Conservation (phyloP, 257 asterid genomes). For the Henckelia pumila region DNA sequence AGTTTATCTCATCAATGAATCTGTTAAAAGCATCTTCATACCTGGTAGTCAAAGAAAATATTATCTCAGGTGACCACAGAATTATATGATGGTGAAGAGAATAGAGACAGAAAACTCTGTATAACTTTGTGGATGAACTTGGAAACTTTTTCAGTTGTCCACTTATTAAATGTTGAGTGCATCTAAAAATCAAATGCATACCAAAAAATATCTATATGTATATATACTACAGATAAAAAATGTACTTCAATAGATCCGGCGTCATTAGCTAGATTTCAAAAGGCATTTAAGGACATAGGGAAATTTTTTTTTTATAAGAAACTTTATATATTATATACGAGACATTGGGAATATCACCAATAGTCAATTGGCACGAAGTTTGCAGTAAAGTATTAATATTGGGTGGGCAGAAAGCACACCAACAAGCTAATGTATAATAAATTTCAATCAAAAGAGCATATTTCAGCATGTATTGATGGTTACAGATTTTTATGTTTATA, state of each 20-base stretch:
- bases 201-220: neutral
- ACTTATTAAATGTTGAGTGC: neutral
- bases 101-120: conserved; percentile 2
- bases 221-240: conserved; percentile 10
- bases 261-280: conserved; percentile 16
- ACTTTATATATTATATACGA: no score
- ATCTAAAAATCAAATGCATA: conserved; percentile 10
- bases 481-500: conserved; percentile 14
- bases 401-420: conserved; percentile 5
- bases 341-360: conserved; percentile 13
- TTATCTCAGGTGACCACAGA: conserved; percentile 26
- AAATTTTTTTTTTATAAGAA: no score
- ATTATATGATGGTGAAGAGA: conserved; percentile 7
- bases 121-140: neutral
- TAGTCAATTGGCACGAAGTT: conserved; percentile 16
- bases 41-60: conserved; percentile 41
- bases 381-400: conserved; percentile 8
- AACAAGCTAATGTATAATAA: conserved; percentile 4
- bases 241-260: neutral
- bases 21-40: conserved; percentile 97
- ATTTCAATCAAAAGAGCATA: neutral
- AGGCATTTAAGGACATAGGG: no score
- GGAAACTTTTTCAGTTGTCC: neutral
- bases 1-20: conserved; percentile 83
- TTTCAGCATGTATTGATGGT: conserved; percentile 20